Evolutionary conservation across 176 grass and related monocot genomes (phyloP).

Genomic region (Phyllostachys edulis): DNA sequence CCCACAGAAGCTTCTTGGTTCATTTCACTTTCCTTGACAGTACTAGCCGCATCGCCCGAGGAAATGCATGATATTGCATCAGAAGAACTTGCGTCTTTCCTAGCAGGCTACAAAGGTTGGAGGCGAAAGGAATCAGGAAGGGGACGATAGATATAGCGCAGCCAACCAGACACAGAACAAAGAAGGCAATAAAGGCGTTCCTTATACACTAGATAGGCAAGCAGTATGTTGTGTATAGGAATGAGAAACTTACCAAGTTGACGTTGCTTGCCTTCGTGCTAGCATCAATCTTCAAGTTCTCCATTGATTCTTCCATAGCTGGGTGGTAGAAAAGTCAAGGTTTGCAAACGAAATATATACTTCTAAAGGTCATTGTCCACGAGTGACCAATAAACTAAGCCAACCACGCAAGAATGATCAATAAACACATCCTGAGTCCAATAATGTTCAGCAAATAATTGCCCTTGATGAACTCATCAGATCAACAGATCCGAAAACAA

Average conservation of each 20-base stretch:
- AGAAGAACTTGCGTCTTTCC: conserved; percentile 62
- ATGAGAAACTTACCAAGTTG: conserved; percentile 64
- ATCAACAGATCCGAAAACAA: conserved; percentile 24
- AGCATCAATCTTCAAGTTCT: conserved; percentile 69
- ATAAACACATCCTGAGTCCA: conserved; percentile 24
- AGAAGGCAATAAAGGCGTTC: conserved; percentile 23
- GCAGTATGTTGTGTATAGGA: conserved; percentile 15
- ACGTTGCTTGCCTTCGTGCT: conserved; percentile 48
- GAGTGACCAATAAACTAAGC: conserved; percentile 33
- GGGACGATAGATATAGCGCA: conserved; percentile 19
- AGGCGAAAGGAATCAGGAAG: conserved; percentile 43
- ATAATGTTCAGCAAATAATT: conserved; percentile 36
- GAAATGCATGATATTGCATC: conserved; percentile 81
- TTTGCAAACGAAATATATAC: conserved; percentile 45
- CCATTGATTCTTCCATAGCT: conserved; percentile 64
- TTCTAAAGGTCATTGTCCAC: conserved; percentile 30
- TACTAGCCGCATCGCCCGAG: conserved; percentile 61
- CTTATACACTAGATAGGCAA: conserved; percentile 36
- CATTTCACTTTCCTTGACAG: conserved; percentile 60
- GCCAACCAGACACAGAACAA: conserved; percentile 30
- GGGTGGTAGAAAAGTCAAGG: conserved; percentile 63
- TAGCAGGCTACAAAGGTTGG: conserved; percentile 48
- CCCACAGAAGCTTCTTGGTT: conserved; percentile 51
- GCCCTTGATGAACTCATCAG: conserved; percentile 16
- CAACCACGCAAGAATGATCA: conserved; percentile 30